phyloP scores from a whole-genome alignment of 306 rosid genomes.

The Rubus parviflorus region DNA sequence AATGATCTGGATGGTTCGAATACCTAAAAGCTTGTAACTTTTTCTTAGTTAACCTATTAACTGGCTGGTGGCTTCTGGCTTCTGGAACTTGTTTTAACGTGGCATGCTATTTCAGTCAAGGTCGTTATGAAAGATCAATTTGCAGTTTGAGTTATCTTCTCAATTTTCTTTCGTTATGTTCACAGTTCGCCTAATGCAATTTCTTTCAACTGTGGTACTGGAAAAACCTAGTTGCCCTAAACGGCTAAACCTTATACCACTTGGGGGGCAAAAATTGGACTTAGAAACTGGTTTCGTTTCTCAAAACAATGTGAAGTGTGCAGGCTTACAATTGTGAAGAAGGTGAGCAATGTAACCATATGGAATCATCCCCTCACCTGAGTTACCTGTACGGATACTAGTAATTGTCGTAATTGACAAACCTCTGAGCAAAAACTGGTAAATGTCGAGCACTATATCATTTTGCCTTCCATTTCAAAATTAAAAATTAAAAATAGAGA shows the following conservation, averaged over 20 bases:
- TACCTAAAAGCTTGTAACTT: background rate
- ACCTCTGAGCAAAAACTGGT: background rate
- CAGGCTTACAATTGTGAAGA: too few relatives aligned
- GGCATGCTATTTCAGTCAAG: background rate
- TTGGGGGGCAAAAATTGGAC: too few relatives aligned
- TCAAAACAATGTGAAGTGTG: background rate
- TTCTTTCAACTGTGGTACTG: background rate
- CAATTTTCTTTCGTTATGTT: background rate
- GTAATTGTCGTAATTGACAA: background rate
- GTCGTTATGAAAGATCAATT: background rate
- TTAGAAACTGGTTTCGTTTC: background rate
- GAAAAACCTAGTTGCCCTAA: background rate
- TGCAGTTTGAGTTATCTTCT: background rate
- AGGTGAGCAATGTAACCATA: background rate
- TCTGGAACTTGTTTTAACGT: background rate
- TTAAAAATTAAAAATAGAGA: background rate
- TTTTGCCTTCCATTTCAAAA: background rate
- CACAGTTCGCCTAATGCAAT: too few relatives aligned
- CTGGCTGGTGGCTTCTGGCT: background rate
- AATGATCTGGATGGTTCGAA: background rate
- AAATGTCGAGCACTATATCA: background rate
- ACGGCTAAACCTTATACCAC: too few relatives aligned
- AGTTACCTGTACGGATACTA: too few relatives aligned
- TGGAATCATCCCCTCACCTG: too few relatives aligned
- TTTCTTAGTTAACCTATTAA: background rate